Evolutionary conservation across 805 yeast genomes (phyloP).

Genomic region (Scheffersomyces amazonensis): DNA sequence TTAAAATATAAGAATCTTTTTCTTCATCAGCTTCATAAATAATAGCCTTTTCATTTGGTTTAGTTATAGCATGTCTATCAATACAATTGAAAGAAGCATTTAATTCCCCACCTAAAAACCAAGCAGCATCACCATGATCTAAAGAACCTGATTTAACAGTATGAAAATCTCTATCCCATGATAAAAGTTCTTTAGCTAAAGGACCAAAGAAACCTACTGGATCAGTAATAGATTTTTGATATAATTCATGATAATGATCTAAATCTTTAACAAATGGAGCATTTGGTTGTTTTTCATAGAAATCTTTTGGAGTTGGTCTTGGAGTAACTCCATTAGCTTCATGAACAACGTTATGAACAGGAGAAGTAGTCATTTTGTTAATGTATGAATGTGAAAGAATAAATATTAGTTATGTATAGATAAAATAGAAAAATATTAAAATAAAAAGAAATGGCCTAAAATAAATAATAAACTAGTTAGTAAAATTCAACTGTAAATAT

Average conservation of each 20-base stretch:
- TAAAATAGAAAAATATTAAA: no score
- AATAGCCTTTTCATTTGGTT: constrained; percentile 72
- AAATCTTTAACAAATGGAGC: constrained; percentile 58
- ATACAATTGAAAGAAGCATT: constrained; percentile 81
- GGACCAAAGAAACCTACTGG: constrained; percentile 82
- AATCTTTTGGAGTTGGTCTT: constrained; percentile 52
- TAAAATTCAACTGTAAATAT: no score
- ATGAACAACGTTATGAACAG: constrained; percentile 49
- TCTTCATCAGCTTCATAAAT: constrained; percentile 83
- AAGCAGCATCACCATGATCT: constrained; percentile 52
- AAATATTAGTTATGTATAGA: no score
- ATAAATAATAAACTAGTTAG: no score
- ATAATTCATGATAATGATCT: constrained; percentile 67
- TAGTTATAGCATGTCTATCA: constrained; percentile 72
- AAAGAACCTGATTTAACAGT: constrained; percentile 64
- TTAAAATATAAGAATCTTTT: constrained; percentile 55
- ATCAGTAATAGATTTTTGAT: constrained; percentile 70
- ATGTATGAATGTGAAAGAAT: no score
- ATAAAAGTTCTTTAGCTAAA: constrained; percentile 65
- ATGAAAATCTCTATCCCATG: constrained; percentile 79
- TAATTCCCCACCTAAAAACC: constrained; percentile 79
- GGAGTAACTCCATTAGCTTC: constrained; percentile 54
- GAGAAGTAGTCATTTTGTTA: constrained; percentile 20
- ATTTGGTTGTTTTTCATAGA: constrained; percentile 57
- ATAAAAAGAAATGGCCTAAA: no score